Conservation (phyloP, 2,329 filamentous ascomycete species). For the Stagonosporopsis vannaccii region DNA sequence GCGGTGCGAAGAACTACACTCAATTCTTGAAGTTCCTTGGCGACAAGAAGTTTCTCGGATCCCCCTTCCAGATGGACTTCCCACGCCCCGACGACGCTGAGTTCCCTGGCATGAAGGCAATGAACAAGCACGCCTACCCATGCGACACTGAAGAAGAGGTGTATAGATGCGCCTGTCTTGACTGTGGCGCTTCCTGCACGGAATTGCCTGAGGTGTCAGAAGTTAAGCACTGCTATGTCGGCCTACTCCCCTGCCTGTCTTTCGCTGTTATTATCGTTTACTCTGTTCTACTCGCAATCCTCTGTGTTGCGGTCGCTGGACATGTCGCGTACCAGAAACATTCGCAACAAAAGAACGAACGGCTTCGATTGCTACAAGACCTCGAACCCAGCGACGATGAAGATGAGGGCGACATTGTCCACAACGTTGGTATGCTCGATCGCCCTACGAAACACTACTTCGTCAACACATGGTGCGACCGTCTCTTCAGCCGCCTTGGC, state of each 20-base stretch:
- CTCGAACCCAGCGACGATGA: slow-evolving; percentile 87
- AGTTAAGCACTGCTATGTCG: slow-evolving; percentile 78
- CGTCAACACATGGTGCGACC: slow-evolving; percentile 83
- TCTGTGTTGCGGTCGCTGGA: slow-evolving; percentile 72
- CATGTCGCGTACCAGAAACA: slow-evolving; percentile 80
- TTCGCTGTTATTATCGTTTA: slow-evolving; percentile 92
- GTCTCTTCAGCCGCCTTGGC: slow-evolving; percentile 80
- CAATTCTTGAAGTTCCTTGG: slow-evolving; percentile 91
- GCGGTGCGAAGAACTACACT: slow-evolving; percentile 88
- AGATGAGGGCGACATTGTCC: slow-evolving; percentile 85
- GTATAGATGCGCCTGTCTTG: slow-evolving; percentile 91
- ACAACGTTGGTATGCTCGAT: slow-evolving; percentile 78
- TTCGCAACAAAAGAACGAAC: slow-evolving; percentile 76
- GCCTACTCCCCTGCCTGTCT: slow-evolving; percentile 87
- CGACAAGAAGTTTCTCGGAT: slow-evolving; percentile 88
- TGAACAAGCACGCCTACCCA: slow-evolving; percentile 76
- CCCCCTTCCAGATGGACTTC: slow-evolving; percentile 98
- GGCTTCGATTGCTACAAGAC: slow-evolving; percentile 87
- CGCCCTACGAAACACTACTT: slow-evolving; percentile 80
- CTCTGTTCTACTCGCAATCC: slow-evolving; percentile 72
- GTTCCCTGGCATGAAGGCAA: slow-evolving; percentile 74
- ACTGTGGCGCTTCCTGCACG: slow-evolving; percentile 87
- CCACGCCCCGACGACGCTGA: slow-evolving; percentile 65
- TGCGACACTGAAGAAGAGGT: slow-evolving; percentile 89
- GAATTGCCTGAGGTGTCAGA: slow-evolving; percentile 78